phyloP scores from a whole-genome alignment of 768 basidiomycete genomes.

The Pleurotus cornucopiae region DNA sequence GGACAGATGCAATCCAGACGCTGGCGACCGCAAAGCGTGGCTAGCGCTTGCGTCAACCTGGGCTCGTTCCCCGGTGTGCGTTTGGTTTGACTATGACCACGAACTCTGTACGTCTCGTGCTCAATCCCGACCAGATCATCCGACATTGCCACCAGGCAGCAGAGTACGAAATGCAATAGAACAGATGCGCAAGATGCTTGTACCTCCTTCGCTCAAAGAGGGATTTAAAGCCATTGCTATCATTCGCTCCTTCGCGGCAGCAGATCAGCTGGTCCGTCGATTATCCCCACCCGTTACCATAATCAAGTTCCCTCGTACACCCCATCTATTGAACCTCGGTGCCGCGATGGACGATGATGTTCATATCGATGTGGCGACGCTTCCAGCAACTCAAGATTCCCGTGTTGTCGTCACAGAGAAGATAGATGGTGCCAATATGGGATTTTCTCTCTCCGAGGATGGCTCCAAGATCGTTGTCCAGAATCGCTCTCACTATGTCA shows the following conservation, averaged over 20 bases:
- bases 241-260: conserved; percentile 48
- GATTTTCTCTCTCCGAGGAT: conserved; percentile 50
- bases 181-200: conserved; percentile 46
- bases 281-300: conserved; percentile 40
- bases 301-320: conserved; percentile 58
- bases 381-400: conserved; percentile 14
- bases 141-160: conserved; percentile 51
- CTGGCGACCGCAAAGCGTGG: conserved; percentile 45
- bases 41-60: conserved; percentile 44
- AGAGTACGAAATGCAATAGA: conserved; percentile 52
- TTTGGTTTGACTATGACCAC: conserved; percentile 52
- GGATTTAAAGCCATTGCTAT: conserved; percentile 48
- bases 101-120: conserved; percentile 50
- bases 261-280: conserved; percentile 38
- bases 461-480: conserved; percentile 46
- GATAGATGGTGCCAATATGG: conserved; percentile 66
- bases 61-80: conserved; percentile 39
- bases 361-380: conserved; percentile 21
- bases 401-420: conserved; percentile 57
- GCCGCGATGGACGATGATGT: conserved; percentile 53
- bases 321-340: conserved; percentile 56
- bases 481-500: conserved; percentile 60
- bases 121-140: conserved; percentile 53
- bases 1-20: conserved; percentile 53
- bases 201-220: conserved; percentile 40